Percentiles rank a stretch among this genome's conserved stretches.
These are phyloP conservation scores for Crithidia brevicula DNA, from an alignment of 208 protist genomes.

Conservation along the genomic window DNA sequence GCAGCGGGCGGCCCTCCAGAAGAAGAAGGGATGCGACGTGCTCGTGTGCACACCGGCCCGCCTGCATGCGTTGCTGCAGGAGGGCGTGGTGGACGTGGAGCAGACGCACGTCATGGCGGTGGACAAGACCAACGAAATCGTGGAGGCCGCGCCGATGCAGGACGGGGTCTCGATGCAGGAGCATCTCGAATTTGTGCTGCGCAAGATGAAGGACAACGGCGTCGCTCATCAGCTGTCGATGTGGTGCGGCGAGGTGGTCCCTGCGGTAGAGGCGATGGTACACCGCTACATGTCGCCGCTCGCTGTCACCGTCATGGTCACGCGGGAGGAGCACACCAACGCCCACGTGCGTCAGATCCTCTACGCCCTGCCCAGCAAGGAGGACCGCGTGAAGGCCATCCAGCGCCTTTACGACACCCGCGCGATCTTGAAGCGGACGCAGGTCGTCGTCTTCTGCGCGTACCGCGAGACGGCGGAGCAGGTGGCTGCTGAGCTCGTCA, in stretches of 20 bases:
- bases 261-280: slow-evolving; percentile 66
- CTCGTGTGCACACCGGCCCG: slow-evolving; percentile 85
- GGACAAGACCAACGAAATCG: slow-evolving; percentile 97
- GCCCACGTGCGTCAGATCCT: slow-evolving; percentile 62
- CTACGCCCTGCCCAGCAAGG: slow-evolving; percentile 49
- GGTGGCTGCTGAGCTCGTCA: slow-evolving; percentile 50
- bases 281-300: slow-evolving; percentile 73
- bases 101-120: slow-evolving; percentile 90
- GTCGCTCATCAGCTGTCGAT: slow-evolving; percentile 90
- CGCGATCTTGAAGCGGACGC: slow-evolving; percentile 67
- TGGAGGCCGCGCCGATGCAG: slow-evolving; percentile 62
- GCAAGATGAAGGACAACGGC: slow-evolving; percentile 45
- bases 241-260: slow-evolving; percentile 85
- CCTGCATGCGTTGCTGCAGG: slow-evolving; percentile 59
- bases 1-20: slow-evolving; percentile 60
- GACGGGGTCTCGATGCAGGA: slow-evolving; percentile 42
- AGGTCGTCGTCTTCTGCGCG: slow-evolving; percentile 82
- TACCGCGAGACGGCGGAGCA: slow-evolving; percentile 65
- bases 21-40: slow-evolving; percentile 93
- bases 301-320: slow-evolving; percentile 73
- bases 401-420: slow-evolving; percentile 70
- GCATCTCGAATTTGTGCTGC: slow-evolving; percentile 90
- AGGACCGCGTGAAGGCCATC: slow-evolving; percentile 53
- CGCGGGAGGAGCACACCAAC: slow-evolving; percentile 58
- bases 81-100: slow-evolving; percentile 62